Percentiles rank a stretch among this genome's conserved stretches.
These are phyloP conservation scores for Chalciporus chontae DNA, from an alignment of 768 basidiomycete species.

Conservation along the genomic window DNA sequence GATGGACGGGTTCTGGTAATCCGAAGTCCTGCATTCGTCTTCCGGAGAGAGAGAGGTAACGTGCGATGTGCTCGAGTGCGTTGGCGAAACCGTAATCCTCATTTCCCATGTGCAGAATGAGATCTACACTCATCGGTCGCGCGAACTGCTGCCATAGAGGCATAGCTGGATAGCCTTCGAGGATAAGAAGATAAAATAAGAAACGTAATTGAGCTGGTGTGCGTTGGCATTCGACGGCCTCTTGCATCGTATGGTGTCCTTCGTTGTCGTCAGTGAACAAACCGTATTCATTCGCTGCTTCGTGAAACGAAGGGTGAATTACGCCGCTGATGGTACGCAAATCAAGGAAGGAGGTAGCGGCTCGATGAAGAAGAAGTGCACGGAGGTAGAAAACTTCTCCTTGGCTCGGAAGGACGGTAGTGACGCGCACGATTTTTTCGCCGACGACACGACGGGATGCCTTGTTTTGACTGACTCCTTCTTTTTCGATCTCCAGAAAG, in stretches of 20 bases:
- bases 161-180: conserved; percentile 29
- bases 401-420: conserved; percentile 20
- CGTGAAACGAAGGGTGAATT: conserved; percentile 17
- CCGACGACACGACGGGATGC: not conserved
- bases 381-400: conserved; percentile 37
- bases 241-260: conserved; percentile 30
- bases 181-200: conserved; percentile 38
- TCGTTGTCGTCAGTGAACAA: conserved; percentile 25
- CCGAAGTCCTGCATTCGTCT: not conserved
- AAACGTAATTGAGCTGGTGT: conserved; percentile 37
- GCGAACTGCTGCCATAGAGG: conserved; percentile 29
- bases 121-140: conserved; percentile 14
- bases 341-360: conserved; percentile 20
- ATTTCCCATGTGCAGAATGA: conserved; percentile 7
- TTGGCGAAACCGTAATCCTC: not conserved
- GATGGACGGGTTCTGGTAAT: not conserved
- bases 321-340: conserved; percentile 18
- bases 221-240: conserved; percentile 30
- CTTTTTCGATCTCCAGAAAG: not conserved
- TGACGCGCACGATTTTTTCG: not conserved
- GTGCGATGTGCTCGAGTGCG: not conserved
- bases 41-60: not conserved
- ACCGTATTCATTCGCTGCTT: conserved; percentile 21
- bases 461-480: not conserved
- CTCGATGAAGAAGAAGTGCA: conserved; percentile 20